Conservation (phyloP, 768 basidiomycete genomes). For the Plicaturopsis crispa region DNA sequence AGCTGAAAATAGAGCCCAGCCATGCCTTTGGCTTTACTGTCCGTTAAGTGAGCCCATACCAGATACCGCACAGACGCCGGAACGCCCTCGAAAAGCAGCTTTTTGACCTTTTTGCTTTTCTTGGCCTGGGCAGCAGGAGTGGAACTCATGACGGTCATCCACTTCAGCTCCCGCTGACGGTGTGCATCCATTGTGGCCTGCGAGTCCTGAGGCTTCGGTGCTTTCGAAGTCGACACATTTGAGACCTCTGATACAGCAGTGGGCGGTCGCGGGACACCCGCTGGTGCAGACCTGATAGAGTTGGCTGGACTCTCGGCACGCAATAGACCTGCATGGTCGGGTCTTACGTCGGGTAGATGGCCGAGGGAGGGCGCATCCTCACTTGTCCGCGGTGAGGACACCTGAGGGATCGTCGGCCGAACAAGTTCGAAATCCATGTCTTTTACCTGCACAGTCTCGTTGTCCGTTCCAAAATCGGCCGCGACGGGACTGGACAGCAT, state of each 20-base stretch:
- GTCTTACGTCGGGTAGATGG: too few species aligned
- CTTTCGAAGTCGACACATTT: slow-evolving; percentile 16
- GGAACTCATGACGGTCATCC: slow-evolving; percentile 59
- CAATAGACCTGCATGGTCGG: slow-evolving; percentile 24
- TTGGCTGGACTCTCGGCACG: slow-evolving; percentile 36
- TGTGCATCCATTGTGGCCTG: slow-evolving; percentile 53
- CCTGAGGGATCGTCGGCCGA: slow-evolving; percentile 43
- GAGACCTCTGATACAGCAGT: slow-evolving; percentile 2
- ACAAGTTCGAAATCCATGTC: slow-evolving; percentile 81
- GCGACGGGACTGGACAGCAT: slow-evolving; percentile 14
- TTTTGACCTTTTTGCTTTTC: slow-evolving; percentile 75
- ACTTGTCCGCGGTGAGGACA: slow-evolving; percentile 34
- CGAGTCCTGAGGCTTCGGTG: slow-evolving; percentile 17
- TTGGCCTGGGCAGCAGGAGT: slow-evolving; percentile 54
- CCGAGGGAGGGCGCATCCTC: slow-evolving; percentile 43
- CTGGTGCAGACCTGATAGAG: slow-evolving; percentile 28
- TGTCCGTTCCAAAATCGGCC: slow-evolving; percentile 25
- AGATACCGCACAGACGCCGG: slow-evolving; percentile 79
- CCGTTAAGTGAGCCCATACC: slow-evolving; percentile 77
- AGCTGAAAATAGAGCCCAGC: slow-evolving; percentile 63
- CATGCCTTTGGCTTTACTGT: slow-evolving; percentile 65
- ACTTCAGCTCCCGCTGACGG: slow-evolving; percentile 67
- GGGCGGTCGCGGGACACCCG: slow-evolving; percentile 9
- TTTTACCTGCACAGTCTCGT: slow-evolving; percentile 64
- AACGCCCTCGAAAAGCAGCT: slow-evolving; percentile 66